phyloP scores from a whole-genome alignment of 345 rosid species.

The Eucalyptus regnans region DNA sequence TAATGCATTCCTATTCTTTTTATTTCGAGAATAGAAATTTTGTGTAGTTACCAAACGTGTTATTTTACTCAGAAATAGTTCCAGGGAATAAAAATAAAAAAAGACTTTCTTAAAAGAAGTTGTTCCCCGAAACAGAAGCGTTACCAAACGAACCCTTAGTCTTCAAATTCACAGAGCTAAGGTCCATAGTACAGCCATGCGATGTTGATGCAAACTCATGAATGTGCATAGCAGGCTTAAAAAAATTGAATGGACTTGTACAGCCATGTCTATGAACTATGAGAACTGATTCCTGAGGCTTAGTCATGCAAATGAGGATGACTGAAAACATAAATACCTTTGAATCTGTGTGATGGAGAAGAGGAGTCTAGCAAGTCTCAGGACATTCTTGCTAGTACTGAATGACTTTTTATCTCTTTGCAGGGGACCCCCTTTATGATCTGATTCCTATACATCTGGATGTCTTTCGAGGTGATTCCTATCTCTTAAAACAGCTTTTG shows the following conservation, averaged over 20 bases:
- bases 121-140: too few species aligned
- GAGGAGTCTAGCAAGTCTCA: not conserved
- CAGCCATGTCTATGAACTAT: too few species aligned
- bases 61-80: too few species aligned
- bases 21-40: too few species aligned
- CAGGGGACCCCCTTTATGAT: constrained; percentile 83
- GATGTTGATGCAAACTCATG: not conserved
- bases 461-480: constrained; percentile 62
- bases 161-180: not conserved
- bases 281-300: not conserved
- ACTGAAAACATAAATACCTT: not conserved
- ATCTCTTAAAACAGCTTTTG: constrained; percentile 51
- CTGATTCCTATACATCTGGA: constrained; percentile 76
- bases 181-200: not conserved
- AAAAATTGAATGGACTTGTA: not conserved
- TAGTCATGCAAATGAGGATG: not conserved
- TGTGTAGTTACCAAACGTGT: too few species aligned
- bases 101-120: too few species aligned
- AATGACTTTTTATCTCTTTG: constrained; percentile 1
- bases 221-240: not conserved
- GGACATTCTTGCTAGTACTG: not conserved
- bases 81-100: too few species aligned
- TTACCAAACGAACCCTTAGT: not conserved
- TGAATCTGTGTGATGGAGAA: not conserved
- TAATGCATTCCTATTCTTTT: too few species aligned